Base-by-base conservation (phyloP, 495 filamentous ascomycete genomes). In the Penicillium maclennaniae region DNA sequence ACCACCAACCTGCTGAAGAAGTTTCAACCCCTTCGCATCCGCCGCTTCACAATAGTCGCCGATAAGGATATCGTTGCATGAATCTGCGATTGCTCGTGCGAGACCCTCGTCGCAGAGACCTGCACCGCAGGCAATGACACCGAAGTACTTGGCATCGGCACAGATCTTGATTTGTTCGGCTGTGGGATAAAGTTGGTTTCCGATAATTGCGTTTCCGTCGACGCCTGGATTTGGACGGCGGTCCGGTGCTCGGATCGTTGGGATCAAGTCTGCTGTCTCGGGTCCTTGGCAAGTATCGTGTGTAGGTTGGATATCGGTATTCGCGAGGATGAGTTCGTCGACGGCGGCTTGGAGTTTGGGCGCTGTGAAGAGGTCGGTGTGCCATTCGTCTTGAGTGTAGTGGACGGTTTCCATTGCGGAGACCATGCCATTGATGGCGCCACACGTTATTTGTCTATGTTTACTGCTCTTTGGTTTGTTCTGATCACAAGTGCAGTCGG, bases 11-110 rank as follows among this genome's bases (percentile, higher is more conserved):
- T 48, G 34, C 42, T 65, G 58, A 1, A 65, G 45, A 2, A 55
- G 25, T 8, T 44, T 37, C 6, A 61, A 41, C 0, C 28, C 47
- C 27, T 49, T 40, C 6, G 38, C 47, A 31, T 52, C 51, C 3
- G 51, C 51, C 3, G 51, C 62, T 45, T 65, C 62, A 43, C 55
- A 61, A 45, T 65, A 65, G 23, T 65, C 62, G 4, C 55, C 62
- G 15, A 61, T 65, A 26, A 61, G 28, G 9, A 65, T 47, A 25
- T 65, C 53, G 16, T 61, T 65, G 19, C 47, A 55, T 1, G 58
- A 51, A 17, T 61, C 55, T 14, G 62, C 62, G 6, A 65, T 38
- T 6, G 62, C 58, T 0, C 53, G 43, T 2, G 59, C 37, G 0
- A 59, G 28, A 9, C 62, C 62, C 17, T 61, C 58, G 20, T 61